These are phyloP conservation scores for Suillus subalutaceus DNA, from an alignment of 768 basidiomycete genomes.

Conservation along the genomic window DNA sequence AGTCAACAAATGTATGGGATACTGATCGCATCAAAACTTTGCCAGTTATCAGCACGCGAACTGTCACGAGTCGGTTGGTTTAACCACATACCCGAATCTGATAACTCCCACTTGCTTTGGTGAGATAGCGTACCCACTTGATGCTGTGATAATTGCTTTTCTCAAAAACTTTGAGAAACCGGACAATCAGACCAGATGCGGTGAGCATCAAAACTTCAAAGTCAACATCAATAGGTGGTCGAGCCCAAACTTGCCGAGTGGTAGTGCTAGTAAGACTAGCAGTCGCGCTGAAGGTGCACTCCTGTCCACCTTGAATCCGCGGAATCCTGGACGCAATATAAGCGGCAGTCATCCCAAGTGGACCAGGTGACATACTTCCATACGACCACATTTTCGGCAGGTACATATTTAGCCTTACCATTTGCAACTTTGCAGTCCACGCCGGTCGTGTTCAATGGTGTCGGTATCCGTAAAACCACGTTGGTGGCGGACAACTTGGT, in stretches of 20 bases:
- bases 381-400: slow-evolving; percentile 92
- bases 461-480: slow-evolving; percentile 92
- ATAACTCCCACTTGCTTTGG: slow-evolving; percentile 91
- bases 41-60: slow-evolving; percentile 2
- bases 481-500: slow-evolving; percentile 92
- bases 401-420: slow-evolving; percentile 97
- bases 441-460: slow-evolving; percentile 90
- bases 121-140: slow-evolving; percentile 95
- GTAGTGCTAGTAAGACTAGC: slow-evolving; percentile 89
- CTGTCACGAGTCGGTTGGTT: slow-evolving; percentile 3
- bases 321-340: slow-evolving; percentile 67
- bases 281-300: slow-evolving; percentile 81
- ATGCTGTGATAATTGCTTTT: slow-evolving; percentile 93
- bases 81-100: slow-evolving; percentile 81
- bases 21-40: slow-evolving; percentile 30
- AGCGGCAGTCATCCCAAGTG: slow-evolving; percentile 9
- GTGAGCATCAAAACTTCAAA: slow-evolving; percentile 99
- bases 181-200: slow-evolving; percentile 90
- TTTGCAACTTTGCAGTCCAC: slow-evolving; percentile 90
- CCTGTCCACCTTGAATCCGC: slow-evolving; percentile 89
- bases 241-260: slow-evolving; percentile 92
- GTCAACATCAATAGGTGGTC: slow-evolving; percentile 97
- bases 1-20: slow-evolving; percentile 25
- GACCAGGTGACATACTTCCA: slow-evolving; percentile 81
- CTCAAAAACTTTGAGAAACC: slow-evolving; percentile 98